Conservation (phyloP, 2,329 filamentous ascomycete genomes). For the Dactylellina leptospora region DNA sequence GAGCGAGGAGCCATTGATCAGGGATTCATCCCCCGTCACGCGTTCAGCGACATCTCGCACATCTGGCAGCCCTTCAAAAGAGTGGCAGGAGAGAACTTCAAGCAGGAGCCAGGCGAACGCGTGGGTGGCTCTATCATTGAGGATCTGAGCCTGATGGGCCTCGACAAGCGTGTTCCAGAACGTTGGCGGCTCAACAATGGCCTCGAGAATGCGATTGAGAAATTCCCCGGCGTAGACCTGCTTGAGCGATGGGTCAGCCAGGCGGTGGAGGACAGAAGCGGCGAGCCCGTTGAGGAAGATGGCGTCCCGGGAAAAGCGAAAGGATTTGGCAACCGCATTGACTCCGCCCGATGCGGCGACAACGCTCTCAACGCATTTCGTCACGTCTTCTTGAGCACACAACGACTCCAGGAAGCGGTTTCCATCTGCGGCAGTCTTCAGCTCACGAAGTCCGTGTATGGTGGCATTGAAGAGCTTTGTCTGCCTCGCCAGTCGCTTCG, state of each 20-base stretch:
- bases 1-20: slow-evolving; percentile 57
- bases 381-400: slow-evolving; percentile 61
- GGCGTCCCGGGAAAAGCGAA: slow-evolving; percentile 62
- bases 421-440: slow-evolving; percentile 61
- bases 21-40: slow-evolving; percentile 54
- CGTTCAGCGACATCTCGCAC: slow-evolving; percentile 55
- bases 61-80: slow-evolving; percentile 57
- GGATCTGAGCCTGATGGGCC: slow-evolving; percentile 56
- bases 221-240: slow-evolving; percentile 65
- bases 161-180: slow-evolving; percentile 64
- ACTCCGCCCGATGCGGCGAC: slow-evolving; percentile 60
- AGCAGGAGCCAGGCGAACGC: slow-evolving; percentile 65
- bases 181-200: slow-evolving; percentile 65
- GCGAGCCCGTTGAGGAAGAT: slow-evolving; percentile 63
- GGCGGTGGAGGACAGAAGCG: slow-evolving; percentile 59
- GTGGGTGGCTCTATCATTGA: slow-evolving; percentile 59
- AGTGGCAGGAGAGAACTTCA: slow-evolving; percentile 62
- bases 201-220: slow-evolving; percentile 63
- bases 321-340: slow-evolving; percentile 60
- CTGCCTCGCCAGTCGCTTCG: slow-evolving; percentile 56
- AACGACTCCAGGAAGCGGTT: slow-evolving; percentile 65
- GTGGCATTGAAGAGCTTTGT: slow-evolving; percentile 61
- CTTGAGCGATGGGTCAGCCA: slow-evolving; percentile 63
- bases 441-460: slow-evolving; percentile 60
- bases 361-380: slow-evolving; percentile 62